phyloP scores from a whole-genome alignment of 768 basidiomycete genomes.

The Lactifluus rugatus region DNA sequence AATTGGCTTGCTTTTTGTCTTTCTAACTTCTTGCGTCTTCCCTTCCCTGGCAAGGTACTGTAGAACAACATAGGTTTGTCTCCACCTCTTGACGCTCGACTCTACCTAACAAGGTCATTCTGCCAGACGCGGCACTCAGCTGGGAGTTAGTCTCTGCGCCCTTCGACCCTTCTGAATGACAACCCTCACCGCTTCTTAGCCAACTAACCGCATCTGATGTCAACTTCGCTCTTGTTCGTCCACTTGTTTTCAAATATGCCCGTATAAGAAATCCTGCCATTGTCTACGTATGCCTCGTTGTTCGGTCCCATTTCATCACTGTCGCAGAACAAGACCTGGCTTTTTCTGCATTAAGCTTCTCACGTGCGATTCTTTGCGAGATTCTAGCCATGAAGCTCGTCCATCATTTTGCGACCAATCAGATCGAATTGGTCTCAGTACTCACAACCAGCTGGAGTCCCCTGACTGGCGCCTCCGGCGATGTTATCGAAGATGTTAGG shows the following conservation, averaged over 20 bases:
- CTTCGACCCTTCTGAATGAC: constrained; percentile 7
- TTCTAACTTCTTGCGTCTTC: background rate
- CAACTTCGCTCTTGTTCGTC: constrained; percentile 71
- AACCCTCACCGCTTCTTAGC: constrained; percentile 28
- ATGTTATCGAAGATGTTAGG: constrained; percentile 61
- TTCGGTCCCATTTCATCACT: constrained; percentile 67
- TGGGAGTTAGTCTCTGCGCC: constrained; percentile 56
- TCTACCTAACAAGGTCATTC: background rate
- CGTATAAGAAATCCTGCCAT: constrained; percentile 63
- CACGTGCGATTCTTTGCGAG: constrained; percentile 75
- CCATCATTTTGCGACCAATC: constrained; percentile 58
- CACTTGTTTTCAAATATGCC: constrained; percentile 71
- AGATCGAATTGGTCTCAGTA: constrained; percentile 70
- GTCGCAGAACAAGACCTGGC: constrained; percentile 64
- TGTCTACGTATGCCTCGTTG: constrained; percentile 70
- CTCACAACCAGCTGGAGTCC: constrained; percentile 81
- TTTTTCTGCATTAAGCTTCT: constrained; percentile 59
- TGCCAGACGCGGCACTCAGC: constrained; percentile 51
- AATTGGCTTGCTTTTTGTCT: background rate
- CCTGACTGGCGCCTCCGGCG: constrained; percentile 60
- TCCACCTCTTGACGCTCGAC: background rate
- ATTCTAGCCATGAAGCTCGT: constrained; percentile 84
- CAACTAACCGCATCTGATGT: constrained; percentile 78
- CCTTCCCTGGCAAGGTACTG: background rate
- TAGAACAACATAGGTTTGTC: constrained; percentile 26